Percentiles rank a stretch among this genome's conserved stretches.
Conservation (phyloP, 345 rosid species). For the Hypericum perforatum region DNA sequence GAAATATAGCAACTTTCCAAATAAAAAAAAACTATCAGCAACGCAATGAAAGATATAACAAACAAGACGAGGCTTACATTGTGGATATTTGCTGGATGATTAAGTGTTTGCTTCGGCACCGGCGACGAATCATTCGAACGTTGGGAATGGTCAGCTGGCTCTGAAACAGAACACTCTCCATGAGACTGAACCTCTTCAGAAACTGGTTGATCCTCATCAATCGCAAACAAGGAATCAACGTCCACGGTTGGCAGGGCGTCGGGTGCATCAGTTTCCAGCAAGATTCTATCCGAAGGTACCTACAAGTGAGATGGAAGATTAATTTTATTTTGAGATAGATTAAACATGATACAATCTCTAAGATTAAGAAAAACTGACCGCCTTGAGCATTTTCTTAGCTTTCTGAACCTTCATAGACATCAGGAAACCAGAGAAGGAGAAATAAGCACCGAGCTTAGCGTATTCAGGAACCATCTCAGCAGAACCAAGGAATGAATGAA, state of each 20-base stretch:
- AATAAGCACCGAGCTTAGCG: conserved; percentile 78
- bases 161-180: conserved; percentile 19
- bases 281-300: conserved; percentile 73
- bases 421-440: conserved; percentile 84
- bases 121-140: conserved; percentile 24
- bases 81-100: conserved; percentile 85
- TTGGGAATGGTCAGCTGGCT: conserved; percentile 18
- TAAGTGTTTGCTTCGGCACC: conserved; percentile 43
- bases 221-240: conserved; percentile 30
- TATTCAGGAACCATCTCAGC: conserved; percentile 97
- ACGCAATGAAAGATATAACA: background rate
- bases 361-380: conserved; percentile 29
- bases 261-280: conserved; percentile 88
- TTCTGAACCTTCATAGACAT: conserved; percentile 68
- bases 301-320: conserved; percentile 26
- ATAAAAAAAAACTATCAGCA: background rate
- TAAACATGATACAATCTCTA: background rate
- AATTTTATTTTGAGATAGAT: background rate
- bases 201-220: conserved; percentile 38
- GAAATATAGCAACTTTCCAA: too few relatives aligned
- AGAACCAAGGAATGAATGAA: conserved; percentile 80
- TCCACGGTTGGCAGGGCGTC: conserved; percentile 70
- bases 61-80: conserved; percentile 27
- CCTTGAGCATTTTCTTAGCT: conserved; percentile 66
- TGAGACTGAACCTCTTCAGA: conserved; percentile 21